Percentiles rank a stretch among this genome's conserved stretches.
Conservation (phyloP, 2,329 filamentous ascomycete genomes). For the Colletotrichum abscissum region DNA sequence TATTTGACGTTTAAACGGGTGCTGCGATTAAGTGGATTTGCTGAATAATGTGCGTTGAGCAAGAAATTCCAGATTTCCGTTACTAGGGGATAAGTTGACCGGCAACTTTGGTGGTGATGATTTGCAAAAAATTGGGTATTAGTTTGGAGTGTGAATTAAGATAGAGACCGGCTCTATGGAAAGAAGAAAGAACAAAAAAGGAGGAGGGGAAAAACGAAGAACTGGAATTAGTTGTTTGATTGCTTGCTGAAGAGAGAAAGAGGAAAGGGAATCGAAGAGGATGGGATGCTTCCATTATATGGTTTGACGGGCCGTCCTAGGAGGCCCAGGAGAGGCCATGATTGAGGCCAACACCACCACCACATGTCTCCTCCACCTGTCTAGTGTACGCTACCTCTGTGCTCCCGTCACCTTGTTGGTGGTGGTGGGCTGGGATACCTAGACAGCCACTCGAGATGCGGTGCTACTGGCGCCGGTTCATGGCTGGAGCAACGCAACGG, state of each 20-base stretch:
- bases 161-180: slow-evolving; percentile 67
- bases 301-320: slow-evolving; percentile 25
- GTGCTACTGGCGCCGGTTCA: slow-evolving; percentile 29
- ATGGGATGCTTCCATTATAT: slow-evolving; percentile 48
- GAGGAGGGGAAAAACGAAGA: slow-evolving; percentile 60
- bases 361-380: not conserved
- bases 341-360: slow-evolving; percentile 13
- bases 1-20: slow-evolving; percentile 47
- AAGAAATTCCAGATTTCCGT: slow-evolving; percentile 66
- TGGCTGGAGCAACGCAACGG: slow-evolving; percentile 22
- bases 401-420: not conserved
- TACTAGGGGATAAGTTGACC: slow-evolving; percentile 57
- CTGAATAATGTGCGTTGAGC: slow-evolving; percentile 53
- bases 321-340: slow-evolving; percentile 28
- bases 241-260: slow-evolving; percentile 74
- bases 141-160: slow-evolving; percentile 37
- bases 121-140: slow-evolving; percentile 43
- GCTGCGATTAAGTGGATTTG: slow-evolving; percentile 41
- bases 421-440: slow-evolving; percentile 7
- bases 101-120: slow-evolving; percentile 47
- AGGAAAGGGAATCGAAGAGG: slow-evolving; percentile 53
- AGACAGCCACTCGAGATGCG: slow-evolving; percentile 28
- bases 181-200: slow-evolving; percentile 51
- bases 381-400: not conserved
- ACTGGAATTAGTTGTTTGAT: slow-evolving; percentile 64